Evolutionary conservation across 352 stramenopile species (phyloP).

Genomic region (Phytophthora ohioensis): DNA sequence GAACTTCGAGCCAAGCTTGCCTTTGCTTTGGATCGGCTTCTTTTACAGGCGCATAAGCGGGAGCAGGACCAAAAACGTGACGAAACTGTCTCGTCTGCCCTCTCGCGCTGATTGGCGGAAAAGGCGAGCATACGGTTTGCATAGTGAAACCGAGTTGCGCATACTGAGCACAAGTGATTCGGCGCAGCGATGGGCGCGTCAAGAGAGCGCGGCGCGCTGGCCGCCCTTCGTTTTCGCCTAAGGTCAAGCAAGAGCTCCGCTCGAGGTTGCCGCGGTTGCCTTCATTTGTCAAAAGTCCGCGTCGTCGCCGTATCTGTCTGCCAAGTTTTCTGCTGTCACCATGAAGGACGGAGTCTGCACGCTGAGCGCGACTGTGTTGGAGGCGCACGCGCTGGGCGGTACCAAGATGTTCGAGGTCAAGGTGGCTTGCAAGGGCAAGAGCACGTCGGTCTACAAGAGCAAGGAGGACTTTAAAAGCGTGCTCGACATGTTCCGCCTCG

Average conservation of each 20-base stretch:
- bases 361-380: constrained; percentile 64
- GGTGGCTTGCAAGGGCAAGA: constrained; percentile 78
- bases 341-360: constrained; percentile 62
- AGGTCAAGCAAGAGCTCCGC: constrained; percentile 11
- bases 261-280: background rate
- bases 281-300: constrained; percentile 37
- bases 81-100: constrained; percentile 18
- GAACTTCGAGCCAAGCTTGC: background rate
- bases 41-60: constrained; percentile 11
- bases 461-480: constrained; percentile 87
- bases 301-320: constrained; percentile 1
- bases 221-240: constrained; percentile 41
- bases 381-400: constrained; percentile 70
- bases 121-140: constrained; percentile 7
- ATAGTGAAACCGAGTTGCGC: constrained; percentile 29
- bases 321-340: background rate
- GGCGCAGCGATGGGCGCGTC: constrained; percentile 9
- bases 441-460: constrained; percentile 83
- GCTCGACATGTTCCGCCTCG: constrained; percentile 84
- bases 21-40: constrained; percentile 4
- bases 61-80: constrained; percentile 2
- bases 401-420: constrained; percentile 89
- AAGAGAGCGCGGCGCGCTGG: constrained; percentile 25
- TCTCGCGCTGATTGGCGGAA: constrained; percentile 19
- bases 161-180: constrained; percentile 34